Percentiles rank a stretch among this genome's conserved stretches.
Evolutionary conservation across 2,329 filamentous ascomycete genomes (phyloP).

Genomic region (Aspergillus glaucus): DNA sequence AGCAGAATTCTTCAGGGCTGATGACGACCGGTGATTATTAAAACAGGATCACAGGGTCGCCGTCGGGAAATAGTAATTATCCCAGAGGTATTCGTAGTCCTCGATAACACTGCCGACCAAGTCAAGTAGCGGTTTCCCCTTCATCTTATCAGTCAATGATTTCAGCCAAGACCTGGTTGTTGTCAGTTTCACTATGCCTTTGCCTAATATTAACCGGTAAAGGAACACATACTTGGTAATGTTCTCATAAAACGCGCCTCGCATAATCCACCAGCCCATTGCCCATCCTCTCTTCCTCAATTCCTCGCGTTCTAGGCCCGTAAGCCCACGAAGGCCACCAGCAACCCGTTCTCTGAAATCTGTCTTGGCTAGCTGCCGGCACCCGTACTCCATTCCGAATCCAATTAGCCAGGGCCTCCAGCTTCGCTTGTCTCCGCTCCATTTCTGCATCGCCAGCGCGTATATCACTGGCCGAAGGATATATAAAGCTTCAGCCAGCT

Average conservation of each 20-base stretch:
- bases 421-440: constrained; percentile 63
- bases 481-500: constrained; percentile 82
- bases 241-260: constrained; percentile 94
- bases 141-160: constrained; percentile 64
- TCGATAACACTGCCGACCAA: constrained; percentile 81
- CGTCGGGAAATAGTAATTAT: constrained; percentile 88
- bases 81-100: constrained; percentile 97
- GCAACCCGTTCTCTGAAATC: constrained; percentile 58
- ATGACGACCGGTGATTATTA: neutral
- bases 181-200: constrained; percentile 17
- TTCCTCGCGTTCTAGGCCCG: constrained; percentile 83
- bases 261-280: constrained; percentile 93
- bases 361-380: constrained; percentile 72
- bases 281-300: constrained; percentile 81
- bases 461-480: constrained; percentile 86
- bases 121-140: constrained; percentile 66
- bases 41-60: constrained; percentile 40
- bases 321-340: constrained; percentile 68
- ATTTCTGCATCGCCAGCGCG: constrained; percentile 71
- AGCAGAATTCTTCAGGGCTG: neutral
- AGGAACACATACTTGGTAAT: constrained; percentile 58
- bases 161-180: constrained; percentile 53
- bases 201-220: neutral
- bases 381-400: constrained; percentile 76
- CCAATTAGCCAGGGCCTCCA: constrained; percentile 93